Conservation (phyloP, 768 basidiomycete species). For the Boletus insuetus region DNA sequence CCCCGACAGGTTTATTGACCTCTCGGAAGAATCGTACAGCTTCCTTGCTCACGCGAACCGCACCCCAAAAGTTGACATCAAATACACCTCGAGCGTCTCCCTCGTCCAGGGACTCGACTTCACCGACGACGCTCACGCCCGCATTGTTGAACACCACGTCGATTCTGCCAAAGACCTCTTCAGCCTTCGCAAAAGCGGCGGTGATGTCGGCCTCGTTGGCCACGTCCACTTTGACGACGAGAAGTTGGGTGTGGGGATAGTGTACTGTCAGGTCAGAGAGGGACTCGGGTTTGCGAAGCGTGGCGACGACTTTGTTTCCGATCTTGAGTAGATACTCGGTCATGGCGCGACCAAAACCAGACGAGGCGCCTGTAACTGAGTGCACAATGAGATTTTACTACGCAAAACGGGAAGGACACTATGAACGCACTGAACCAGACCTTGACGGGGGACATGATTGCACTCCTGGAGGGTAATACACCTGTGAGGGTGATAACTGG, state of each 20-base stretch:
- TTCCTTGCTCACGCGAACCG: conserved; percentile 27
- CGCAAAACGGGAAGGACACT: background rate
- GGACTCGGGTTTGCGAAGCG: conserved; percentile 38
- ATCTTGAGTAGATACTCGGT: conserved; percentile 32
- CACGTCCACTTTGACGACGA: conserved; percentile 35
- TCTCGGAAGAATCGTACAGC: conserved; percentile 37
- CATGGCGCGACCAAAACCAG: conserved; percentile 38
- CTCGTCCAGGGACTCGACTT: conserved; percentile 36
- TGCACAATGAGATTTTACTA: background rate
- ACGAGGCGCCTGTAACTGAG: conserved; percentile 35
- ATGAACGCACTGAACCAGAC: conserved; percentile 17
- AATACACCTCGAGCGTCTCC: conserved; percentile 33
- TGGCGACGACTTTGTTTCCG: conserved; percentile 41
- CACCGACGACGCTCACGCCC: conserved; percentile 26
- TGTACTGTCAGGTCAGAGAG: conserved; percentile 27
- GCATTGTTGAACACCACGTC: conserved; percentile 41
- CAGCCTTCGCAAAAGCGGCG: conserved; percentile 26
- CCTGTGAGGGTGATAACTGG: background rate
- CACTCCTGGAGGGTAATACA: background rate
- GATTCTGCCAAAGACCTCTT: conserved; percentile 31
- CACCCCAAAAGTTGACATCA: conserved; percentile 38
- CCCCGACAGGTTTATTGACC: conserved; percentile 37
- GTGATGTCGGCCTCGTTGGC: conserved; percentile 20
- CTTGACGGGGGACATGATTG: conserved; percentile 16
- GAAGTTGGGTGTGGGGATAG: conserved; percentile 25